Conservation (phyloP, 2,329 filamentous ascomycete species). For the Purpureocillium lavendulum region DNA sequence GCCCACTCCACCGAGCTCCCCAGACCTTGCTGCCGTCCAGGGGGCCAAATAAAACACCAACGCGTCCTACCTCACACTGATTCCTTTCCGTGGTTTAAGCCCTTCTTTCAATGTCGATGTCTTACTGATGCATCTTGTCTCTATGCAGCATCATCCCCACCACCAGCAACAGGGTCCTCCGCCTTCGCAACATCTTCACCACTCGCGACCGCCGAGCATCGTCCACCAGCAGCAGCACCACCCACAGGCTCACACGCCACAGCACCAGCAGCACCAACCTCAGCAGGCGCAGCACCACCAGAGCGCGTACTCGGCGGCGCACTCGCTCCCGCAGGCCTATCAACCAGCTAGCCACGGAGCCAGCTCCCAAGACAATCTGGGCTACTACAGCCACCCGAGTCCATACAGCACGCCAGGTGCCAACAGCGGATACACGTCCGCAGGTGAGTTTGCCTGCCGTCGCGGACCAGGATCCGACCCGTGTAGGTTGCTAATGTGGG, state of each 20-base stretch:
- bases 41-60: conserved; percentile 41
- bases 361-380: conserved; percentile 55
- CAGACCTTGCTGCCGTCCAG: conserved; percentile 38
- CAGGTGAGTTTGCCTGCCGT: conserved; percentile 51
- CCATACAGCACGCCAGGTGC: conserved; percentile 78
- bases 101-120: conserved; percentile 26
- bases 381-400: conserved; percentile 72
- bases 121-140: conserved; percentile 52
- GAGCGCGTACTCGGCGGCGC: conserved; percentile 58
- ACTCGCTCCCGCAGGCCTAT: conserved; percentile 60
- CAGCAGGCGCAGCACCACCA: conserved; percentile 50
- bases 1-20: conserved; percentile 28
- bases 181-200: conserved; percentile 57
- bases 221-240: conserved; percentile 54
- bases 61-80: conserved; percentile 34
- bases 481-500: conserved; percentile 9
- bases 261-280: conserved; percentile 38
- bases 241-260: conserved; percentile 51
- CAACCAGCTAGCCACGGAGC: conserved; percentile 55
- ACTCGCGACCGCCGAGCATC: conserved; percentile 63
- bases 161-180: conserved; percentile 66
- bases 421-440: conserved; percentile 76
- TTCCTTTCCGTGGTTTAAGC: conserved; percentile 27
- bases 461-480: too few relatives aligned
- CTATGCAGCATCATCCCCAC: conserved; percentile 70